These are phyloP conservation scores for Suillus ampliporus DNA, from an alignment of 768 basidiomycete species.

Conservation along the genomic window DNA sequence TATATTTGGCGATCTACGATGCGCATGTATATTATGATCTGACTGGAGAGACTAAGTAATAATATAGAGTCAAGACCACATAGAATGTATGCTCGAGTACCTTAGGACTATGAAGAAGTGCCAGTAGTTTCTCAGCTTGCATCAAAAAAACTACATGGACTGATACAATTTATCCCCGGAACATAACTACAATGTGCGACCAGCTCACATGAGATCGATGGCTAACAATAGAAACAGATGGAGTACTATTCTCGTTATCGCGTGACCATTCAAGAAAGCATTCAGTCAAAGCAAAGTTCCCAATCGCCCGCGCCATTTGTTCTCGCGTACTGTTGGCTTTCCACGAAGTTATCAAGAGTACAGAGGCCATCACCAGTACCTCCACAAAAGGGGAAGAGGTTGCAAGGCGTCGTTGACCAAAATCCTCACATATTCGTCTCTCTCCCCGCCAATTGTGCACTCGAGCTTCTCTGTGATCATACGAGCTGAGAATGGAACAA, in stretches of 20 bases:
- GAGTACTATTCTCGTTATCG: not conserved
- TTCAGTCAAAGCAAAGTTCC: slow-evolving; percentile 58
- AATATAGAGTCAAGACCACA: no score
- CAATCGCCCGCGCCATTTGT: slow-evolving; percentile 75
- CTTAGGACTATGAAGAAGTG: no score
- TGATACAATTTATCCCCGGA: no score
- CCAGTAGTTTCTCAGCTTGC: no score
- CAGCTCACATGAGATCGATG: no score
- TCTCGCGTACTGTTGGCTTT: slow-evolving; percentile 72
- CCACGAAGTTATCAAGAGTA: slow-evolving; percentile 64
- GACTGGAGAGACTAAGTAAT: no score
- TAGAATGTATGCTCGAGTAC: no score
- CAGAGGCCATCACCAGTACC: slow-evolving; percentile 63
- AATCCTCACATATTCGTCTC: slow-evolving; percentile 62
- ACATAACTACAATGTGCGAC: no score
- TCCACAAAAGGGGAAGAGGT: slow-evolving; percentile 60
- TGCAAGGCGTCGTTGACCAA: slow-evolving; percentile 76
- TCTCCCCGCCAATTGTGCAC: slow-evolving; percentile 40
- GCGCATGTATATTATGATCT: no score
- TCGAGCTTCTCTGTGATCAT: slow-evolving; percentile 73
- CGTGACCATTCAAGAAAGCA: not conserved
- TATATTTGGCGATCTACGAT: no score
- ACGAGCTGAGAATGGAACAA: slow-evolving; percentile 76
- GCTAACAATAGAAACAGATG: no score
- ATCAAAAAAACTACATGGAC: no score